phyloP scores from a whole-genome alignment of 2,329 filamentous ascomycete genomes.

The Alternaria ethzedia region DNA sequence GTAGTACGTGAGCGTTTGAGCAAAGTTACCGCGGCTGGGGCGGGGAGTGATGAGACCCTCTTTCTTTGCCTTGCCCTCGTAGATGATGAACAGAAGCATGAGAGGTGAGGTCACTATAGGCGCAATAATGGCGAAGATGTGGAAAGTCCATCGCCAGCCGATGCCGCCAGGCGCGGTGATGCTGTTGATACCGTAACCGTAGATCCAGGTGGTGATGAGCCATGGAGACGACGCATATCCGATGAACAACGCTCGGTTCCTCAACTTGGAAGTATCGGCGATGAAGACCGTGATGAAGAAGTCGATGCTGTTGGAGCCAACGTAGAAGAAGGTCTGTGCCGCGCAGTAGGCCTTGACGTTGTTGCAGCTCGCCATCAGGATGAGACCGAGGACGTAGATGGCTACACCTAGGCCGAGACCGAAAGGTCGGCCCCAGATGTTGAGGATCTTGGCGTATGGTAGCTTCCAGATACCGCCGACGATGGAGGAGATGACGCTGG shows the following conservation, averaged over 20 bases:
- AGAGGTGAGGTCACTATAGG: constrained; percentile 67
- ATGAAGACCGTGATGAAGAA: constrained; percentile 71
- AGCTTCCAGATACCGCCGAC: constrained; percentile 51
- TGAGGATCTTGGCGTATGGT: constrained; percentile 52
- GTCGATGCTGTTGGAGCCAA: constrained; percentile 65
- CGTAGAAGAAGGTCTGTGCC: constrained; percentile 70
- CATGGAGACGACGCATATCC: constrained; percentile 52
- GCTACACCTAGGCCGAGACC: constrained; percentile 46
- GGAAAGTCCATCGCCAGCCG: constrained; percentile 71
- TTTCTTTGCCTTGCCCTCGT: constrained; percentile 66
- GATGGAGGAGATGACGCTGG: constrained; percentile 47
- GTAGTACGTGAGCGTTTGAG: constrained; percentile 61
- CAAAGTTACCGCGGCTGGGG: constrained; percentile 55
- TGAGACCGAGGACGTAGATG: constrained; percentile 53
- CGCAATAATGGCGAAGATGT: constrained; percentile 69
- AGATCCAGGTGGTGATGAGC: constrained; percentile 42
- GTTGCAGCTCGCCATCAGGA: constrained; percentile 71
- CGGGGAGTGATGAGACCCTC: constrained; percentile 57
- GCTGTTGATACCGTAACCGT: constrained; percentile 31
- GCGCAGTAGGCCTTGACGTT: constrained; percentile 69
- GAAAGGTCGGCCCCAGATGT: constrained; percentile 51
- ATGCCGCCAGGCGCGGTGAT: constrained; percentile 57
- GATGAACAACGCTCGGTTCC: constrained; percentile 67
- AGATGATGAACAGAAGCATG: constrained; percentile 62
- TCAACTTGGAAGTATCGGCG: constrained; percentile 70